Conservation (phyloP, 495 filamentous ascomycete species). For the Margaritispora aquatica region DNA sequence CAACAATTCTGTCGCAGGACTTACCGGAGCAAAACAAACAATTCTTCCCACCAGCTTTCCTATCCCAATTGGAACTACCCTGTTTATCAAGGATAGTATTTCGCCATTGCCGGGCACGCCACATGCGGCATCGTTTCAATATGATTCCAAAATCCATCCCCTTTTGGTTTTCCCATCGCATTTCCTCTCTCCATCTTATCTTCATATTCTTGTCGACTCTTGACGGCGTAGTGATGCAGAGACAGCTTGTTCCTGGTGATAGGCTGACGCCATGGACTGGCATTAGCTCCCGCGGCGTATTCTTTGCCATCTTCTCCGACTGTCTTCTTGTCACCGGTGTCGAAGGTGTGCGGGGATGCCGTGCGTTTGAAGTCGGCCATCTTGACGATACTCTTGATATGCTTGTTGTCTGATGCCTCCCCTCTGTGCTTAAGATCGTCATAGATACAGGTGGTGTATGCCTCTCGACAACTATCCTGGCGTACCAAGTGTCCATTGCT, state of each 20-base stretch:
- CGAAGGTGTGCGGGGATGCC: constrained; percentile 3
- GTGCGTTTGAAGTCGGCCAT: not conserved
- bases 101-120: not conserved
- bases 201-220: constrained; percentile 17
- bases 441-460: constrained; percentile 10
- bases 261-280: too few species aligned
- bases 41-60: too few species aligned
- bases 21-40: too few species aligned
- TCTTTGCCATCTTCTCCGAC: constrained; percentile 16
- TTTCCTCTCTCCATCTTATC: constrained; percentile 13
- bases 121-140: constrained; percentile 1
- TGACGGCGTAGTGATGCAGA: constrained; percentile 19
- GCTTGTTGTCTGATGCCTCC: not conserved
- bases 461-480: constrained; percentile 1
- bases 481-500: constrained; percentile 5
- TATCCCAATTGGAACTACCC: too few species aligned
- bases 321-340: not conserved
- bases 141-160: not conserved
- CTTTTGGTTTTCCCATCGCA: constrained; percentile 2
- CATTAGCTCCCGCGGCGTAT: not conserved
- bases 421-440: constrained; percentile 4
- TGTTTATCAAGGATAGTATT: constrained; percentile 8
- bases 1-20: too few species aligned
- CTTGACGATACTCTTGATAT: constrained; percentile 2
- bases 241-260: constrained; percentile 7